These are phyloP conservation scores for Fusarium tanahbumbuense DNA, from an alignment of 2,329 filamentous ascomycete genomes.

Conservation along the genomic window DNA sequence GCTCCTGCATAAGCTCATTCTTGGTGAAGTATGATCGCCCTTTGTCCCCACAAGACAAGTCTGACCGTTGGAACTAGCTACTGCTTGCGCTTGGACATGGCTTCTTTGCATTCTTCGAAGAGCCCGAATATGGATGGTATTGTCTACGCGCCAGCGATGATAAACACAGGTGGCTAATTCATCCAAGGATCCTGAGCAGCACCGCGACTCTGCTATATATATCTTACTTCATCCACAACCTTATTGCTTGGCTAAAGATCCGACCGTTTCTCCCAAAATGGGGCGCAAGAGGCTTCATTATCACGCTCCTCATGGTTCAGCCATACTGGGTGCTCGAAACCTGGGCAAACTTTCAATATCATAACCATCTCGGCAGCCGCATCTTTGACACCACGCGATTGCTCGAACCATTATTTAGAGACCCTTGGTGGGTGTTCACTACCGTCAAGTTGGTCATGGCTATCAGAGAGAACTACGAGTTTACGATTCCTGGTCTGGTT, in stretches of 20 bases:
- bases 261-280: slow-evolving; percentile 21
- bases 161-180: neutral
- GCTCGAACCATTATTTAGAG: slow-evolving; percentile 20
- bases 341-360: slow-evolving; percentile 33
- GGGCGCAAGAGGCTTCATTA: slow-evolving; percentile 22
- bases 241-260: slow-evolving; percentile 33
- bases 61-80: slow-evolving; percentile 1
- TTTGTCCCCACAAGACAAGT: neutral
- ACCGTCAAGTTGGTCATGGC: slow-evolving; percentile 23
- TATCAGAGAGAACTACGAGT: slow-evolving; percentile 33
- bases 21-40: slow-evolving; percentile 14
- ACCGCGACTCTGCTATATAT: slow-evolving; percentile 26
- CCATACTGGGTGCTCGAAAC: slow-evolving; percentile 33
- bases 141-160: too few species aligned
- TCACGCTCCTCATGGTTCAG: slow-evolving; percentile 15
- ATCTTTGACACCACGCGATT: slow-evolving; percentile 19
- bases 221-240: slow-evolving; percentile 27
- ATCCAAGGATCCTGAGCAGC: slow-evolving; percentile 17
- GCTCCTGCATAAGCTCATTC: slow-evolving; percentile 31
- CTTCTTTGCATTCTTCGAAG: slow-evolving; percentile 27
- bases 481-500: slow-evolving; percentile 20
- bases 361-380: slow-evolving; percentile 20
- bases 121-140: slow-evolving; percentile 31
- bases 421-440: slow-evolving; percentile 33
- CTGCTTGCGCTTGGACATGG: slow-evolving; percentile 26